Evolutionary conservation across 352 stramenopile species (phyloP), one percentile per base, ranked within the genome.

Genomic region (Aphanomyces cochlioides): DNA sequence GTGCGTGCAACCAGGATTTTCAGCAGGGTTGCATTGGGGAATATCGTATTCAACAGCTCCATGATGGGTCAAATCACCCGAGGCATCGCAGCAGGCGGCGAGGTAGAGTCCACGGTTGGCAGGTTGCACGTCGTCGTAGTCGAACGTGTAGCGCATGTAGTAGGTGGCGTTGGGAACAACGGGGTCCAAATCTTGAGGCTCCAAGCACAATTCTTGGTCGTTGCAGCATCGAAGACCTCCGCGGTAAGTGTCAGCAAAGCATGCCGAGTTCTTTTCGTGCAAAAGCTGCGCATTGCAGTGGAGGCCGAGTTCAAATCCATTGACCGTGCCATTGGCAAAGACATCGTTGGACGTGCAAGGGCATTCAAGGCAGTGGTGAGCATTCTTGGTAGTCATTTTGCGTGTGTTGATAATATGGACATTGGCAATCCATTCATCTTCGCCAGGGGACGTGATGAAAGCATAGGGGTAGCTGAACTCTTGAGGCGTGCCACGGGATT

Each of bases 351-450:
- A 81, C 36, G 82, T 90, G 73, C 85, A 93, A 40, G 85, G 85
- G 21, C 85, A 93, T 72, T 93, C 85, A 34, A 93, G 77, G 61
- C 85, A 93, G 38, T 67, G 71, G 63, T 92, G 84, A 36, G 84
- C 83, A 36, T 73, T 72, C 36, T 74, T 66, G 7, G 59, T 45
- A 21, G 69, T 8, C 75, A 93, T 77, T 54, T 83, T 72, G 56
- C 85, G 82, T 38, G 84, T 93, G 78, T 93, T 92, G 76, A 93
- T 88, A 40, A 93, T 77, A 73, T 93, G 85, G 15, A 92, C 82
- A 73, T 92, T 93, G 8, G 84, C 82, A 37, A 90, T 56, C 85
- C 84, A 93, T 67, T 92, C 85, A 70, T 92, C 81, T 60, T 93
- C 84, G 12, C 82, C 84, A 7, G 81, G 79, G 7, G 90, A 78